Percentiles rank a stretch among this genome's conserved stretches.
Conservation (phyloP, 805 yeast genomes). For the Sugiyamaella marilandica region DNA sequence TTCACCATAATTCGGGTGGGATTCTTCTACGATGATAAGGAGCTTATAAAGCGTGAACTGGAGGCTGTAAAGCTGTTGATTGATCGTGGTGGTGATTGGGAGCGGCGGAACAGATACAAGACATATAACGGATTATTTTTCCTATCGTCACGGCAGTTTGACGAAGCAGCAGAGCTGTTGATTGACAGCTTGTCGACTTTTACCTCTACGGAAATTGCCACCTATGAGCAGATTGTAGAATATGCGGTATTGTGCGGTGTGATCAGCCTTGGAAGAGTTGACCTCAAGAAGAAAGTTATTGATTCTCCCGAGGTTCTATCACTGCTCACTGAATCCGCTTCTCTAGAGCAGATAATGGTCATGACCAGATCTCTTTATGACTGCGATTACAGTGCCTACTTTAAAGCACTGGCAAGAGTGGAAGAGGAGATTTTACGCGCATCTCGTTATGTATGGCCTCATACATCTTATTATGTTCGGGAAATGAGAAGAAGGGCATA, state of each 20-base stretch:
- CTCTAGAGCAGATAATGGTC: slow-evolving; percentile 73
- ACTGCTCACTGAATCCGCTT: slow-evolving; percentile 62
- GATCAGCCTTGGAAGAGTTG: slow-evolving; percentile 73
- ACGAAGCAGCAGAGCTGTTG: slow-evolving; percentile 76
- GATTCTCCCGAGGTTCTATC: slow-evolving; percentile 93
- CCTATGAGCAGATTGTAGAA: slow-evolving; percentile 84
- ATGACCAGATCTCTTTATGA: slow-evolving; percentile 83
- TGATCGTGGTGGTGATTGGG: slow-evolving; percentile 99
- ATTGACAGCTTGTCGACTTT: slow-evolving; percentile 93
- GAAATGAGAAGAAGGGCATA: slow-evolving; percentile 95
- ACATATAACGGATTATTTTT: slow-evolving; percentile 83
- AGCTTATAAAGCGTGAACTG: slow-evolving; percentile 62
- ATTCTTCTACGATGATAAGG: slow-evolving; percentile 79
- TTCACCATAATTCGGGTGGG: slow-evolving; percentile 83
- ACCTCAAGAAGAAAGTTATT: slow-evolving; percentile 74
- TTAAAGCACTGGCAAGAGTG: slow-evolving; percentile 71
- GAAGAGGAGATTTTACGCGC: slow-evolving; percentile 62
- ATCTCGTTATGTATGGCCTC: slow-evolving; percentile 67
- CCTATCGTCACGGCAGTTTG: slow-evolving; percentile 80
- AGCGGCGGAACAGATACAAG: slow-evolving; percentile 90
- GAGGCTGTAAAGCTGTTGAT: slow-evolving; percentile 69
- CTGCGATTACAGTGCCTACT: slow-evolving; percentile 77
- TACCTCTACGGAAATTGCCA: slow-evolving; percentile 84
- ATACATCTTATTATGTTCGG: slow-evolving; percentile 78
- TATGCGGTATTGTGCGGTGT: slow-evolving; percentile 89